Base-by-base conservation (phyloP, 441 rosid genomes). In the Erysimum cheiri region DNA sequence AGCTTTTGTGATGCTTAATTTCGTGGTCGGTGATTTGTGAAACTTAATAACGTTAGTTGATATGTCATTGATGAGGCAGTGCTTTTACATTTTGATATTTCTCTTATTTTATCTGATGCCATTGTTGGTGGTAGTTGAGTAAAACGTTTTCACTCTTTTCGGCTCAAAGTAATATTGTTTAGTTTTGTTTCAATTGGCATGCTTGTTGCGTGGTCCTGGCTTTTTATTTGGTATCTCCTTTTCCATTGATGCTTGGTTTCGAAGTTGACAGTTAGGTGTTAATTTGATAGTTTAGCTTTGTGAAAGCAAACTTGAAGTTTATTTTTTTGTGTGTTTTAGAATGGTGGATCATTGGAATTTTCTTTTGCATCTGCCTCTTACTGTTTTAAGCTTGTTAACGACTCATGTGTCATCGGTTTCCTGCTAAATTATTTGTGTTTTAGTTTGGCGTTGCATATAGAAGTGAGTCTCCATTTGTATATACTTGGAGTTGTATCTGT, bases 91-190 rank as follows among this genome's bases (percentile, higher is more conserved):
- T 6, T 50, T 24, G 47, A 58, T 28, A 10, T 61, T 61, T 41
- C 31, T 40, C n/a, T 35, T 35, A 0, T 15, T 15, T 24, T 19
- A 33, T 39, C 26, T 37, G 61, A 72, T 72, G 49, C 70, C 58
- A 64, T 55, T 56, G 57, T 19, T 36, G 19, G 57, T 72, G 64
- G 50, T 72, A 35, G 41, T 36, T 64, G 76, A 36, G 66, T 47
- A 36, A 52, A 62, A 8, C 22, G 8, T 22, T 43, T 62, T 36
- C 63, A 49, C 36, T 29, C 53, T 36, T 72, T 47, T 44, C 40
- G n/a, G n/a, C 2, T 33, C 26, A 41, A 28, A 22, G 24, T 11
- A 31, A n/a, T 47, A 40, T 37, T 40, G 33, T 72, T 71, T 17
- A 31, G 58, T 17, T 60, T 60, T 60, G 60, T 40, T 48, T 41